Percentiles rank a stretch among this genome's conserved stretches.
Evolutionary conservation across 768 basidiomycete species (phyloP).

Genomic region (Boletales sp.): DNA sequence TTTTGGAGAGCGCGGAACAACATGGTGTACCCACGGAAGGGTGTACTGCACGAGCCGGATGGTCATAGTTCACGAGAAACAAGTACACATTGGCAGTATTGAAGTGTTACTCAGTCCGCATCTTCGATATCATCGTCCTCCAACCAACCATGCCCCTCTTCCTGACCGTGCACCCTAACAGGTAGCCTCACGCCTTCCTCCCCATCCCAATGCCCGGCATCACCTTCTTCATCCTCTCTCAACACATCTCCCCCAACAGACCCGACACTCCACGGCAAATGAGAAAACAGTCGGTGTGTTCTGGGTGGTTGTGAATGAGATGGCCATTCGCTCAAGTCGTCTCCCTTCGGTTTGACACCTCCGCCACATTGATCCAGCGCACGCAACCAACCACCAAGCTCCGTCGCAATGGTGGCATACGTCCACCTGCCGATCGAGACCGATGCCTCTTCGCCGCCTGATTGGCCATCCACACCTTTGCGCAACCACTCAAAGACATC

Average conservation of each 20-base stretch:
- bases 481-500: conserved; percentile 57
- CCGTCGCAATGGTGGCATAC: conserved; percentile 46
- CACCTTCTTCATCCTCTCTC: conserved; percentile 30
- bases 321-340: not conserved
- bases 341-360: not conserved
- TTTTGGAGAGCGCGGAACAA: not conserved
- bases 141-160: conserved; percentile 46
- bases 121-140: conserved; percentile 61
- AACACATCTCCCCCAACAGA: conserved; percentile 15
- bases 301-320: conserved; percentile 10
- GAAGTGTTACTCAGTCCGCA: conserved; percentile 11
- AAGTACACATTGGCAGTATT: too few relatives aligned
- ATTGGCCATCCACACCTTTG: conserved; percentile 17
- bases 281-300: conserved; percentile 52
- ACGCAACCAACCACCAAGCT: conserved; percentile 58
- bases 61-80: conserved; percentile 2
- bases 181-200: conserved; percentile 31
- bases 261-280: conserved; percentile 42
- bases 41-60: conserved; percentile 1
- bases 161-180: conserved; percentile 20
- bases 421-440: conserved; percentile 45
- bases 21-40: not conserved
- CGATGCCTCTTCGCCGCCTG: not conserved
- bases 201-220: conserved; percentile 27
- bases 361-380: conserved; percentile 34